phyloP scores from a whole-genome alignment of 2,329 filamentous ascomycete genomes.

The Calonectria multiphialidica region DNA sequence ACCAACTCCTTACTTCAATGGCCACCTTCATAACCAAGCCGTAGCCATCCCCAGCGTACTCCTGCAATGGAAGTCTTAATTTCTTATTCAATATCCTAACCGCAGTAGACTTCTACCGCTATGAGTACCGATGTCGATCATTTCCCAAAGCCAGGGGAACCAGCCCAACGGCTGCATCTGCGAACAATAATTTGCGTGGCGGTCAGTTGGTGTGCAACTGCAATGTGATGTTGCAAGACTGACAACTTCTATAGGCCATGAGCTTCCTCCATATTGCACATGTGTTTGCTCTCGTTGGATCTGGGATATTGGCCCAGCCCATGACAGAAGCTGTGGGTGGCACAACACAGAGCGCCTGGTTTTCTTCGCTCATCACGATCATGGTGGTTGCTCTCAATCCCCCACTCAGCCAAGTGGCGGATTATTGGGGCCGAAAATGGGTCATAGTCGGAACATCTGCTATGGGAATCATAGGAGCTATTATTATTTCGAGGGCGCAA shows the following conservation, averaged over 20 bases:
- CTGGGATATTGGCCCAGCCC: neutral
- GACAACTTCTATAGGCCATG: neutral
- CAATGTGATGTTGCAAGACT: neutral
- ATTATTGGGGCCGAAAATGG: neutral
- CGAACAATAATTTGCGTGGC: neutral
- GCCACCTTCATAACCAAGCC: too few relatives aligned
- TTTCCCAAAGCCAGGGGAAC: neutral
- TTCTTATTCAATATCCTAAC: too few relatives aligned
- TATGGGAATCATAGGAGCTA: neutral
- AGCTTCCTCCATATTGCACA: neutral
- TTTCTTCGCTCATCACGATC: neutral
- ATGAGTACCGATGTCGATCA: neutral
- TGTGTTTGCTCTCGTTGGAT: neutral
- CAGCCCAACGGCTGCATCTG: neutral
- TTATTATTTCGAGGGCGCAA: neutral
- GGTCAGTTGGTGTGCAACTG: neutral
- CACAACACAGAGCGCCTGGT: neutral
- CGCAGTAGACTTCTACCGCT: neutral
- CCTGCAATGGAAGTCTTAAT: too few relatives aligned
- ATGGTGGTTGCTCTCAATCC: neutral
- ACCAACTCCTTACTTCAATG: too few relatives aligned
- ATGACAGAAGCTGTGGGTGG: neutral
- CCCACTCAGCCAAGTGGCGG: neutral
- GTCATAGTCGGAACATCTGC: neutral
- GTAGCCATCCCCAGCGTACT: too few relatives aligned